Evolutionary conservation across 2,329 filamentous ascomycete species (phyloP).

Genomic region (Neofusicoccum kwambonambiense): DNA sequence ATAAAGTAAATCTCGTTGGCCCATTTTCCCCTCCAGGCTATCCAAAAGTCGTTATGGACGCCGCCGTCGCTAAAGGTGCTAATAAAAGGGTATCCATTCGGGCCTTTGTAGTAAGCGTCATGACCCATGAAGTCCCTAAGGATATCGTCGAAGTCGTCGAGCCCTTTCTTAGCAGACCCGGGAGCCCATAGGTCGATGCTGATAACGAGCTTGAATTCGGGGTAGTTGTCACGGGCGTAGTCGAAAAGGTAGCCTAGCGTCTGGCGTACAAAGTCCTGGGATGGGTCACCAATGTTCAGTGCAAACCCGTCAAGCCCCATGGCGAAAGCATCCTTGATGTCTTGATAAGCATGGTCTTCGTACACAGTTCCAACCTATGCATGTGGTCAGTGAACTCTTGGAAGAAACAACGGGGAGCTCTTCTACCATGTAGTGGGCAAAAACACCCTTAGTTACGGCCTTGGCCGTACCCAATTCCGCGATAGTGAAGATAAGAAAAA

Average conservation of each 20-base stretch:
- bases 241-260: not conserved
- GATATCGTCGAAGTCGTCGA: not conserved
- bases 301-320: constrained; percentile 4
- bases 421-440: too few species aligned
- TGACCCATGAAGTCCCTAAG: not conserved
- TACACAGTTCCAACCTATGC: not conserved
- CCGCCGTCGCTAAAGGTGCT: not conserved
- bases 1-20: constrained; percentile 29
- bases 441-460: too few species aligned
- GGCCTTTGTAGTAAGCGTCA: constrained; percentile 1
- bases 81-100: not conserved
- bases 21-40: not conserved
- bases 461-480: too few species aligned
- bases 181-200: not conserved
- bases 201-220: not conserved
- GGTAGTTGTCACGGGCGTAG: constrained; percentile 7
- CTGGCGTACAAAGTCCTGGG: not conserved
- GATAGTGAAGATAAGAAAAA: too few species aligned
- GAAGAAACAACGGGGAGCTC: too few species aligned
- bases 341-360: not conserved
- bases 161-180: not conserved
- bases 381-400: too few species aligned
- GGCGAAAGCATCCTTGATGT: not conserved
- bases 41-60: not conserved
- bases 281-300: not conserved